Evolutionary conservation across 768 basidiomycete genomes (phyloP), one percentile per base, ranked within the genome.

Genomic region (Cubamyces lactineus): DNA sequence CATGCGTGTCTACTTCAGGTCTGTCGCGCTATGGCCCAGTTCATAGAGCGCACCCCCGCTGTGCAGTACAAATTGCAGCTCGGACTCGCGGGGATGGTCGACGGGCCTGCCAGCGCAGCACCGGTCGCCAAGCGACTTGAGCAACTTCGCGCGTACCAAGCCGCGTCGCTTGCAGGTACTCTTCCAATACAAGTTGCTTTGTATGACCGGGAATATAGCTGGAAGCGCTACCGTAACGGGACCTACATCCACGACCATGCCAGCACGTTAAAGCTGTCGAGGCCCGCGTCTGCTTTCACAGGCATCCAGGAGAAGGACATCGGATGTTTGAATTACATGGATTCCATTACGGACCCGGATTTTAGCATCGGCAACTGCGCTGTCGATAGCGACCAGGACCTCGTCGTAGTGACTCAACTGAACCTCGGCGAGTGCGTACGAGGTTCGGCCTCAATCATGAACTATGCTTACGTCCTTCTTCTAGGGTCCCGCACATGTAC

Each of bases 61-160:
- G 41, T 59, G 26, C 49, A 59, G 41, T 59, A 59, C 57, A 59
- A 45, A 28, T 47, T 59, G n/a, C 49, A 59, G 30, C 57, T 59
- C 17, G 57, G 49, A 5, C 57, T 59, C n/a, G 57, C 57, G 2
- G 57, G 49, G 5, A 59, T 59, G 57, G 28, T 51, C 12, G 57
- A 59, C 26, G 57, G 57, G 2, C 49, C 49, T 15, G 40, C 49
- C 7, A 13, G 12, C 5, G 49, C 13, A 2, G 28, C 34, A 1
- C 40, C 49, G 12, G 28, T 51, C 7, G 41, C 16, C 12, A 51
- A 19, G 42, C 49, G 49, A 8, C 49, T 59, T 8, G 49, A 59
- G 13, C 49, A 59, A 41, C 41, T 59, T 5, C 57, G 40, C 49
- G 57, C 57, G 2, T 59, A 59, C 49, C 57, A 51, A 41, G 11